Percentiles rank a stretch among this genome's conserved stretches.
Conservation (phyloP, 2,329 filamentous ascomycete genomes). For the Diaporthe vexans region DNA sequence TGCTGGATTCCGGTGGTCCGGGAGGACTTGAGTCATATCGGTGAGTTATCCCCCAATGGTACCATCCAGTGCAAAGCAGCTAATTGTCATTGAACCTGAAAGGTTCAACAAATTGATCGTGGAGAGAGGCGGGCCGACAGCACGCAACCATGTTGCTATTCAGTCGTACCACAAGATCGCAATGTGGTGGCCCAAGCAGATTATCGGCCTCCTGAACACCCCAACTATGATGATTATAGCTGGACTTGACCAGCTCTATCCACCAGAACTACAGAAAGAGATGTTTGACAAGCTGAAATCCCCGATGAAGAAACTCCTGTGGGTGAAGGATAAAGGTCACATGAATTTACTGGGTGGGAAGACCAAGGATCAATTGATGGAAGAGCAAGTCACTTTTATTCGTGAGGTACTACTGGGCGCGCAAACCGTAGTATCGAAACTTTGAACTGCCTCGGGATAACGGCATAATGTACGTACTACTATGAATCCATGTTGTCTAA, state of each 20-base stretch:
- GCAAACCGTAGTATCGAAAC: no score
- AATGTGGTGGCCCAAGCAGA: not conserved
- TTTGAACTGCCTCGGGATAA: not conserved
- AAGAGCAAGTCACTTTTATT: not conserved
- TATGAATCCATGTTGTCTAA: no score
- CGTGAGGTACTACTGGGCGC: not conserved
- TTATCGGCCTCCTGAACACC: not conserved
- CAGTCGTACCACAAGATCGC: constrained; percentile 29
- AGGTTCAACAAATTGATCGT: constrained; percentile 1
- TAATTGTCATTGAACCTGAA: accelerated
- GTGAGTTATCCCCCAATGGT: not conserved
- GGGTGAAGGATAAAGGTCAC: constrained; percentile 22
- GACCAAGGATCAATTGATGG: not conserved
- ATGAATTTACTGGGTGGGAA: constrained; percentile 1
- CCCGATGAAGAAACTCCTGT: constrained; percentile 21
- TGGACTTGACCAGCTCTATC: constrained; percentile 48
- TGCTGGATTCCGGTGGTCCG: not conserved
- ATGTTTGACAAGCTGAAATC: constrained; percentile 14
- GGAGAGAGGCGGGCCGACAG: not conserved
- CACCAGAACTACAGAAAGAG: constrained; percentile 43
- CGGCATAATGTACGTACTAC: no score
- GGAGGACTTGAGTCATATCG: not conserved
- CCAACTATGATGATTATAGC: constrained; percentile 49
- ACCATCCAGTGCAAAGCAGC: not conserved
- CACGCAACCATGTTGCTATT: constrained; percentile 4